Evolutionary conservation across 192 early-diverging fungal species (phyloP), one percentile per base, ranked within the genome.

Genomic region (Allomyces macrogynus): DNA sequence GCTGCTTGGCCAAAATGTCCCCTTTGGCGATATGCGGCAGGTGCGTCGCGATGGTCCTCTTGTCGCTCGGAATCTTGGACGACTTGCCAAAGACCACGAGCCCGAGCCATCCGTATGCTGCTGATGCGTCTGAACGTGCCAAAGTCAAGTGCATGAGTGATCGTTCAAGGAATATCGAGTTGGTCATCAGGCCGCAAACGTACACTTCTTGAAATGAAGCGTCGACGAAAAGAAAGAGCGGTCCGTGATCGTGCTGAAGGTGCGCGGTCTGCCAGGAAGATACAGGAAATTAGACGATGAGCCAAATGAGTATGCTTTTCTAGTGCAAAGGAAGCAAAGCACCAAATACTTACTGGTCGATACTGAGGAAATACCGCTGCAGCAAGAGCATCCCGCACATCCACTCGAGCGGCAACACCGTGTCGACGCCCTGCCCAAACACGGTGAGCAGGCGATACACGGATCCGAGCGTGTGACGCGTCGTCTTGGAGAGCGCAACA

Each of bases 81-180:
- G 32, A 84, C 63, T 85, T 80, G 65, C 85, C 84, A 54, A 86
- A 78, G 69, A 84, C 83, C 57, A 86, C 84, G 24, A 88, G 74
- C 5, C 82, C 86, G 8, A 80, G 80, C 82, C 82, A 88, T 11
- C 86, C 86, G 62, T 57, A 26, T 18, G 49, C 24, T 23, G 23
- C 60, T 10, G 10, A 23, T 12, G 25, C 22, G 42, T 26, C 23
- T 70, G 61, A 22, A 12, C 12, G 62, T 22, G 1, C 10, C 25
- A 11, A 57, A 57, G 4, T 57, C 49, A 57, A n/a, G 16, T 57
- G n/a, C 12, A 2, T 14, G 16, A 57, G 20, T 7, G 5, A 63
- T 25, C 24, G 24, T 5, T 42, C 24, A 66, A 24, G 9, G 62
- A 57, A 16, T n/a, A 57, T 40, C 7, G 32, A 40, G 32, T 7